phyloP scores from a whole-genome alignment of 192 early-diverging fungal species.

The Podochytrium sp. region DNA sequence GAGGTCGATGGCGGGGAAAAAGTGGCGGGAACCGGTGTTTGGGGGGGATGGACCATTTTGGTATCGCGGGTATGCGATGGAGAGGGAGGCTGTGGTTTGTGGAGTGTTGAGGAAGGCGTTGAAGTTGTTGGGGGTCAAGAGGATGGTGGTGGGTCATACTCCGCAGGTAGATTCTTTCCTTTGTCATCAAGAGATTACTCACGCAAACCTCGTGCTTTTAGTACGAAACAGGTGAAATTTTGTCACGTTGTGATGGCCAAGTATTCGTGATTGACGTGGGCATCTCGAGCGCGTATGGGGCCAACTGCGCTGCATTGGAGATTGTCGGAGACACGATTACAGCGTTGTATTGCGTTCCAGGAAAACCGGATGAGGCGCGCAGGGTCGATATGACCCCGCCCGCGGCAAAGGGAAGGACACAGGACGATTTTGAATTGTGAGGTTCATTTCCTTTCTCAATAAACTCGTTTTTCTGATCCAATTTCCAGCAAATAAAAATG shows the following conservation, averaged over 20 bases:
- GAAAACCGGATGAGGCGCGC: constrained; percentile 25
- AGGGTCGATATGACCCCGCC: constrained; percentile 18
- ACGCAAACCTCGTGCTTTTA: neutral
- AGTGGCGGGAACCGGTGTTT: constrained; percentile 40
- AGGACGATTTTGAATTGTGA: constrained; percentile 13
- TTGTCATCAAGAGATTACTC: neutral
- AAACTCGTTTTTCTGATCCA: no score
- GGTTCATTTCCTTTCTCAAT: neutral
- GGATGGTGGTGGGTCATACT: constrained; percentile 66
- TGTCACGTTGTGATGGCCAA: constrained; percentile 62
- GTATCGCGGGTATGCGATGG: constrained; percentile 66
- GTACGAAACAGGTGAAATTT: constrained; percentile 50
- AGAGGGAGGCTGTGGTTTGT: constrained; percentile 53
- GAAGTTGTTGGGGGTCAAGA: constrained; percentile 54
- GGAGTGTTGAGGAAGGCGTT: constrained; percentile 48
- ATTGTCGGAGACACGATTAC: constrained; percentile 64
- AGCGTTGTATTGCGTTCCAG: constrained; percentile 50
- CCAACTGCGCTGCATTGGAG: constrained; percentile 70
- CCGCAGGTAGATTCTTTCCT: neutral
- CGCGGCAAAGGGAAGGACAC: neutral
- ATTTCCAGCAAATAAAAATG: no score
- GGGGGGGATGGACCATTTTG: constrained; percentile 49
- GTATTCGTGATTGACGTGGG: constrained; percentile 76
- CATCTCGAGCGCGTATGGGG: constrained; percentile 70
- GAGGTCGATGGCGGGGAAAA: constrained; percentile 27